Evolutionary conservation across 257 asterid species (phyloP).

Genomic region (Gynochthodes officinalis): DNA sequence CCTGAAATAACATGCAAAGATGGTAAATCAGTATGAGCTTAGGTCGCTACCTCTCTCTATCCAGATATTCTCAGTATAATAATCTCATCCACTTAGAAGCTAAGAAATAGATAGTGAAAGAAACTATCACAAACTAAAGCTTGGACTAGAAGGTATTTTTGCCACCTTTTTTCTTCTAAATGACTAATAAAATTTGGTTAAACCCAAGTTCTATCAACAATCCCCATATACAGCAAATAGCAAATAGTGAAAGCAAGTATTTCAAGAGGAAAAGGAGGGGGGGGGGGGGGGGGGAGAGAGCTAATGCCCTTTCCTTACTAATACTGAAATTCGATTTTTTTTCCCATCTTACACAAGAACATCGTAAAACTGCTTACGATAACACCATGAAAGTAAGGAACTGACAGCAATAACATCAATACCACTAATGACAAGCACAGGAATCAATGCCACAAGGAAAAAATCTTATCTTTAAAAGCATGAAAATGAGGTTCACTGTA

Average conservation of each 20-base stretch:
- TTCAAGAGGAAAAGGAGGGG: not conserved
- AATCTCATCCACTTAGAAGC: not conserved
- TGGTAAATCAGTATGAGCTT: not conserved
- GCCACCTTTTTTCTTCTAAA: not conserved
- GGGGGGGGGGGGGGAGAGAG: not conserved
- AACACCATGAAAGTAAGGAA: not conserved
- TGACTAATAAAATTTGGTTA: not conserved
- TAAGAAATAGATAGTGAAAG: not conserved
- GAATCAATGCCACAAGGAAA: not conserved
- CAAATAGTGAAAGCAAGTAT: not conserved
- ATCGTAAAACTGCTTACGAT: not conserved
- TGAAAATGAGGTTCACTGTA: not conserved
- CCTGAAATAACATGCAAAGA: slow-evolving; percentile 34
- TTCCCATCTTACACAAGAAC: not conserved
- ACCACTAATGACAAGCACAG: not conserved
- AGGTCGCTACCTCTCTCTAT: not conserved
- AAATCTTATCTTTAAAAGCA: not conserved
- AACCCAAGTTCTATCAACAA: not conserved
- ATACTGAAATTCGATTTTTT: not conserved
- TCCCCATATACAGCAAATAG: not conserved
- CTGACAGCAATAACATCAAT: not conserved
- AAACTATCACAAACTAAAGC: not conserved
- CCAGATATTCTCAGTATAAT: not conserved
- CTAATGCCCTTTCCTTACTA: not conserved
- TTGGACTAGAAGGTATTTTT: not conserved